Percentiles rank a stretch among this genome's conserved stretches.
phyloP scores from a whole-genome alignment of 129 eudicot species.

The Solidago caesia region DNA sequence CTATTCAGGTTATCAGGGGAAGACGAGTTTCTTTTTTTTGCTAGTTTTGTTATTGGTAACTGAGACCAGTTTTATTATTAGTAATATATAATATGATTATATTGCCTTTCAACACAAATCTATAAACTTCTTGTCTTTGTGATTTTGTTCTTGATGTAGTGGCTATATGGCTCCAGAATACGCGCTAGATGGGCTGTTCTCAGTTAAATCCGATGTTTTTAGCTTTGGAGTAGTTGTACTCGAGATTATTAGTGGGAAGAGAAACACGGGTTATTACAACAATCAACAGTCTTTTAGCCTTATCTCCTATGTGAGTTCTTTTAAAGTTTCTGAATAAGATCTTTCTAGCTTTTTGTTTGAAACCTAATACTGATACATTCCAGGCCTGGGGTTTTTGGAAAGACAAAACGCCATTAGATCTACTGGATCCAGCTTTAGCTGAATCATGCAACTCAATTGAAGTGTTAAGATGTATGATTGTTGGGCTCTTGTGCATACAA shows the following conservation, averaged over 20 bases:
- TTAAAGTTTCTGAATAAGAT: background rate
- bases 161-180: slow-evolving; percentile 56
- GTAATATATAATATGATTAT: too few species aligned
- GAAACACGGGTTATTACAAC: slow-evolving; percentile 42
- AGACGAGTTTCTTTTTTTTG: too few species aligned
- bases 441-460: slow-evolving; percentile 41
- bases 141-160: slow-evolving; percentile 13
- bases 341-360: background rate
- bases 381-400: slow-evolving; percentile 55
- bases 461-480: slow-evolving; percentile 41
- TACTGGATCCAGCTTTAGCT: slow-evolving; percentile 35
- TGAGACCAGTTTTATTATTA: too few species aligned
- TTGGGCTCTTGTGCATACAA: slow-evolving; percentile 49
- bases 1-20: too few species aligned
- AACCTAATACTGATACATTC: background rate
- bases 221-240: slow-evolving; percentile 56
- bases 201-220: slow-evolving; percentile 46
- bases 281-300: slow-evolving; percentile 39
- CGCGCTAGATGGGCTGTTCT: slow-evolving; percentile 40
- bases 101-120: too few species aligned
- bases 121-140: too few species aligned
- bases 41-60: too few species aligned
- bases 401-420: slow-evolving; percentile 29
- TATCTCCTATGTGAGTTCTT: slow-evolving; percentile 39
- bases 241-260: slow-evolving; percentile 55